phyloP scores from a whole-genome alignment of 2,329 filamentous ascomycete genomes.

The Penicillium fuscoglaucum region DNA sequence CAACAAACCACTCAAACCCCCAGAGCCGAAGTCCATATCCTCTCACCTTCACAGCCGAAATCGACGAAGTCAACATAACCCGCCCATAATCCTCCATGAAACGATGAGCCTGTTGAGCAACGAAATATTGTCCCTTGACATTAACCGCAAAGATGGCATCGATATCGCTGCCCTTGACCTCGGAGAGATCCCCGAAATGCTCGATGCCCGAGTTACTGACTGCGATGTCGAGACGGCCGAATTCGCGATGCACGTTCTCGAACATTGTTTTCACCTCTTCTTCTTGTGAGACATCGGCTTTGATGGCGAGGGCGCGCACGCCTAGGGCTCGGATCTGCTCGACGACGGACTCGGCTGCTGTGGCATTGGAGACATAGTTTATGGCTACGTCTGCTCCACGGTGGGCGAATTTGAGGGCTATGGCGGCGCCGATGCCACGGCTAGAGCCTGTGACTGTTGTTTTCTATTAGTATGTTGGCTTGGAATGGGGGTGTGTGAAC shows the following conservation, averaged over 20 bases:
- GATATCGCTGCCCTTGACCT: conserved; percentile 21
- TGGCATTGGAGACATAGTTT: conserved; percentile 18
- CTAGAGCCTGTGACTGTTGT: conserved; percentile 23
- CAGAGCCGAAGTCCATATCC: not conserved
- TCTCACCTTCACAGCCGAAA: conserved; percentile 24
- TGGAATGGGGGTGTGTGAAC: not conserved
- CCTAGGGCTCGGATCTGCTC: conserved; percentile 12
- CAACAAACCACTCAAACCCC: not conserved
- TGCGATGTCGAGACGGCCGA: conserved; percentile 23
- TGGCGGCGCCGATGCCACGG: conserved; percentile 26
- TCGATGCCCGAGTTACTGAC: conserved; percentile 28
- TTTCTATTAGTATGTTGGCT: not conserved
- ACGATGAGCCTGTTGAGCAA: conserved; percentile 23
- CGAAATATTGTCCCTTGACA: conserved; percentile 28
- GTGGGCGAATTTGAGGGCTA: conserved; percentile 21
- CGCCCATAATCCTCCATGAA: conserved; percentile 23
- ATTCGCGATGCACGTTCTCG: conserved; percentile 14
- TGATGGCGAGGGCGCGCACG: conserved; percentile 18
- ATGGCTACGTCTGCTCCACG: conserved; percentile 22
- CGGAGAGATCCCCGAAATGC: conserved; percentile 17
- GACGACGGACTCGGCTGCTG: conserved; percentile 17
- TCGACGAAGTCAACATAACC: conserved; percentile 25
- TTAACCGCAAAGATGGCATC: conserved; percentile 25
- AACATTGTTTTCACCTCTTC: conserved; percentile 21
- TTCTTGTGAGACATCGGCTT: conserved; percentile 24